These are phyloP conservation scores for Microthyrium microscopicum DNA, from an alignment of 2,329 filamentous ascomycete genomes.

Conservation along the genomic window DNA sequence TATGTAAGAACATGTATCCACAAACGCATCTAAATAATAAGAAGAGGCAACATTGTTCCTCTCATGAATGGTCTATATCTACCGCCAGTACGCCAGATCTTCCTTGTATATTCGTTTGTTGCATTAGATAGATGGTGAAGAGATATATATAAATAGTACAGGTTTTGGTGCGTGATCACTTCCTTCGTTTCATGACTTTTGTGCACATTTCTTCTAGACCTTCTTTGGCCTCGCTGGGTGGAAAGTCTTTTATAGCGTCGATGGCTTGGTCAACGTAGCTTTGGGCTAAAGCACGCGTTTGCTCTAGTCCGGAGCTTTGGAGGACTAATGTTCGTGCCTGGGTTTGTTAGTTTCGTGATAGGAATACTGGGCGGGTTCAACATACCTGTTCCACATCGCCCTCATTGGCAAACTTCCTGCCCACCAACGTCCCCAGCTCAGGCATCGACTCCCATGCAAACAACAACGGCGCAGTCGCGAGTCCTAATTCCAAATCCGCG, in stretches of 20 bases:
- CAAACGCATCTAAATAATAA: too few relatives aligned
- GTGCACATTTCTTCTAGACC: slow-evolving; percentile 86
- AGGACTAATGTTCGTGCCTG: slow-evolving; percentile 79
- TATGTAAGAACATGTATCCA: too few relatives aligned
- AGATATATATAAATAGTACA: too few relatives aligned
- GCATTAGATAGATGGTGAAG: too few relatives aligned
- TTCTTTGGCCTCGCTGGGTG: slow-evolving; percentile 85
- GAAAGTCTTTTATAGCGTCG: slow-evolving; percentile 66
- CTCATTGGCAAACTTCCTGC: slow-evolving; percentile 68
- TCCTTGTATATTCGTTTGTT: too few relatives aligned
- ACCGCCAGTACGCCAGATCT: too few relatives aligned
- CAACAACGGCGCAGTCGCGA: slow-evolving; percentile 82
- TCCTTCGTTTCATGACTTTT: slow-evolving; percentile 78
- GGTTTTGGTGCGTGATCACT: too few relatives aligned
- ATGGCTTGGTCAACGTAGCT: slow-evolving; percentile 84
- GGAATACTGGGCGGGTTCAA: slow-evolving; percentile 10
- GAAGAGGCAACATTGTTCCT: too few relatives aligned
- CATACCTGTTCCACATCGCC: slow-evolving; percentile 75
- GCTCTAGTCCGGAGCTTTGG: slow-evolving; percentile 72
- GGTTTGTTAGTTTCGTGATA: not conserved
- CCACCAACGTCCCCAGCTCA: slow-evolving; percentile 74
- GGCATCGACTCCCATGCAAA: slow-evolving; percentile 89
- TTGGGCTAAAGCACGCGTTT: slow-evolving; percentile 77
- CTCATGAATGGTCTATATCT: too few relatives aligned
- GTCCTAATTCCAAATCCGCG: slow-evolving; percentile 79